Evolutionary conservation across 371 early-diverging fungal genomes (phyloP).

Genomic region (Amoeboaphelidium protococcarum): DNA sequence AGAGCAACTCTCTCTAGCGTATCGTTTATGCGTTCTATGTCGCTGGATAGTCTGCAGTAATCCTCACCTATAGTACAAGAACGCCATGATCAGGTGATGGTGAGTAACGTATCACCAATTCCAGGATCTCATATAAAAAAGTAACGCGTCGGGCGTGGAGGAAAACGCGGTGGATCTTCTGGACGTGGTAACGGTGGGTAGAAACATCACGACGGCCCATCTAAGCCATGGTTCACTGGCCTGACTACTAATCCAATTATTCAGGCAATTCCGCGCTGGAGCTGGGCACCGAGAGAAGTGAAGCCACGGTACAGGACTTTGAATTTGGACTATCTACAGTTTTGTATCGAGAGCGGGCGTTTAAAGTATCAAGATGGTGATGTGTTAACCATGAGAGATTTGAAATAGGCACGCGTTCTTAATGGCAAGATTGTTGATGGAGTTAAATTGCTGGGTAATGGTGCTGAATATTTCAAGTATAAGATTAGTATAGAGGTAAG

Average conservation of each 20-base stretch:
- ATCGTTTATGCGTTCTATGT: no score
- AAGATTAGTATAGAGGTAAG: conserved; percentile 59
- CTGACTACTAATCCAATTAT: background rate
- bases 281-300: background rate
- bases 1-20: no score
- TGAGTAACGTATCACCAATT: background rate
- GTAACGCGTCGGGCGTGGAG: background rate
- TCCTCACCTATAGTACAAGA: no score
- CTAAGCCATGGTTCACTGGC: background rate
- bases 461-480: conserved; percentile 28
- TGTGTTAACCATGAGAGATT: conserved; percentile 55
- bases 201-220: background rate
- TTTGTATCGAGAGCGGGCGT: conserved; percentile 63
- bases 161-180: background rate
- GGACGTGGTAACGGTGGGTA: background rate
- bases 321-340: conserved; percentile 65
- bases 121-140: background rate
- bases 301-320: conserved; percentile 27
- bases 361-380: conserved; percentile 50
- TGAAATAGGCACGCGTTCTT: conserved; percentile 34
- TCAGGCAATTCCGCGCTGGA: background rate
- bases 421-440: conserved; percentile 58
- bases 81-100: background rate
- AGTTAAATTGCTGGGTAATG: conserved; percentile 52
- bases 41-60: no score